Evolutionary conservation across 805 yeast genomes (phyloP).

Genomic region (Candida ovalis): DNA sequence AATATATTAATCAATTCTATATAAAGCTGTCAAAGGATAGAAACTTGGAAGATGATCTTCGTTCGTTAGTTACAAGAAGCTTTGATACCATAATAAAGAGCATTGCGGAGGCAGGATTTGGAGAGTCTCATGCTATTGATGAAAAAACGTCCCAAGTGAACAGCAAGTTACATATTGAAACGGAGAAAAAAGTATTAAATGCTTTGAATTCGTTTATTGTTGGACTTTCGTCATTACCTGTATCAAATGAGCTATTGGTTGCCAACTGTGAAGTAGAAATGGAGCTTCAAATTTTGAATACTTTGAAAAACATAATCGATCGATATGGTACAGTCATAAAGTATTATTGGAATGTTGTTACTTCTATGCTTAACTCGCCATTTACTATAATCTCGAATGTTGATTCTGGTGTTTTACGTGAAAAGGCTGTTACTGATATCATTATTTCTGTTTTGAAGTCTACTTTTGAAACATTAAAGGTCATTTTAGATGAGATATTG

Average conservation of each 20-base stretch:
- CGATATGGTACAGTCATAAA: conserved; percentile 62
- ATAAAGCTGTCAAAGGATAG: conserved; percentile 44
- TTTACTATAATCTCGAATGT: conserved; percentile 40
- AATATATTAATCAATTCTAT: conserved; percentile 41
- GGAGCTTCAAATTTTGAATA: conserved; percentile 55
- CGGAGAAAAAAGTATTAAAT: conserved; percentile 46
- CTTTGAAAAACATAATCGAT: conserved; percentile 71
- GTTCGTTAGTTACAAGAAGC: conserved; percentile 46
- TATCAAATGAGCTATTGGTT: conserved; percentile 40
- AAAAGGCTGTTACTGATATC: conserved; percentile 42
- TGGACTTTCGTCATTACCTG: conserved; percentile 35
- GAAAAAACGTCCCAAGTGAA: conserved; percentile 1
- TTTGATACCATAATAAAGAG: conserved; percentile 48
- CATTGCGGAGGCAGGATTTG: conserved; percentile 40
- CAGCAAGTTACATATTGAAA: conserved; percentile 15
- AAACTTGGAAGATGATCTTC: conserved; percentile 36
- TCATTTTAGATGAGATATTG: conserved; percentile 82
- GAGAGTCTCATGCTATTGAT: background rate
- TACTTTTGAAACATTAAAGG: conserved; percentile 78
- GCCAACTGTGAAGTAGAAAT: conserved; percentile 65
- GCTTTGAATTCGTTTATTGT: conserved; percentile 45
- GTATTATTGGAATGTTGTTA: conserved; percentile 66
- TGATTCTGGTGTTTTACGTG: conserved; percentile 18
- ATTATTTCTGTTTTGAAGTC: conserved; percentile 52
- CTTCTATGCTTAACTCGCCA: conserved; percentile 57